Base-by-base conservation (phyloP, 2,329 filamentous ascomycete genomes). In the Fusarium clavum region DNA sequence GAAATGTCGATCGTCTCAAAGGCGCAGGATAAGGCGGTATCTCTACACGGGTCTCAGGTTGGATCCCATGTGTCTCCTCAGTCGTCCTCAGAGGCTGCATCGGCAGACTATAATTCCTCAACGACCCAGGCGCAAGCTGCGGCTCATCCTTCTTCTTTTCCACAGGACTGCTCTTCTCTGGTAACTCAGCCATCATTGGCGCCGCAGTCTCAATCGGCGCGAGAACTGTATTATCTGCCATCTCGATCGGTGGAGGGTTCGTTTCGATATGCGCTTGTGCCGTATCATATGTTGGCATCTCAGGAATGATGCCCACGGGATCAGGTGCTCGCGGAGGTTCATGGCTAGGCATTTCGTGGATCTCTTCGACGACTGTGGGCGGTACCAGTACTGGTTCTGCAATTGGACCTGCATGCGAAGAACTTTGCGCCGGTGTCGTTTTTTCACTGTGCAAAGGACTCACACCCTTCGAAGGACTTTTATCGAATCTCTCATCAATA, bases 261-360 rank as follows among this genome's bases (percentile, higher is more conserved):
- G 73, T 76, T 65, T 86, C 84, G 8, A 82, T 78, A 2, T 75
- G 74, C 9, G 84, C 81, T 10, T 67, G 68, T 1, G 77, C 79
- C 1, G 84, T 85, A 24, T 79, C 73, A 20, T 82, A 80, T 12
- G 83, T 85, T 8, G 82, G 73, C 77, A 87, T 82, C 73, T 87
- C 85, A 5, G 84, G 81, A 24, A 86, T 76, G 18, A 81, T 43
- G 2, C 84, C 84, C 3, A 85, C 78, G 0, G 84, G 83, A 38
- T 83, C 77, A 16, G 77, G 80, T 6, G 61, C 43, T 10, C 74
- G 71, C 16, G 71, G 61, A 14, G 64, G 66, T 6, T 73, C 69
- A 20, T 77, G 62, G 12, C 72, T 79, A 0, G 77, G 74, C 6
- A 79, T 77, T 69, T 80, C 78, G 27, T 76, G 72, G 16, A 77